Evolutionary conservation across 2,329 filamentous ascomycete species (phyloP).

Genomic region (Stachybotrys chartarum): DNA sequence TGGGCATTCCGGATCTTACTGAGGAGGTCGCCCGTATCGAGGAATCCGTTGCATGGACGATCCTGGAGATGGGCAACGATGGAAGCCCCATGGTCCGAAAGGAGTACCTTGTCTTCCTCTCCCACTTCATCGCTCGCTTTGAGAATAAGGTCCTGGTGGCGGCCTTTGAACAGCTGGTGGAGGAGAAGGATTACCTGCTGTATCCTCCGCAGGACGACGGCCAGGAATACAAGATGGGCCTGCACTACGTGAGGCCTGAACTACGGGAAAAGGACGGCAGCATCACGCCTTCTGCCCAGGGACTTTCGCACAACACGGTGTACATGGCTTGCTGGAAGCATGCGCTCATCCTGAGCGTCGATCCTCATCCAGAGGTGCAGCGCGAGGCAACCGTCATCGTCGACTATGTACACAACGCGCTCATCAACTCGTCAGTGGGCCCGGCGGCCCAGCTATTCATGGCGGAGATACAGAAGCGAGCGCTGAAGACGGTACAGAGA

Average conservation of each 20-base stretch:
- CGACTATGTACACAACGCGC: constrained; percentile 72
- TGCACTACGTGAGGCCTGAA: constrained; percentile 52
- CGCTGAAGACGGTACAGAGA: constrained; percentile 38
- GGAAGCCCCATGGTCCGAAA: constrained; percentile 91
- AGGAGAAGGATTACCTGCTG: constrained; percentile 67
- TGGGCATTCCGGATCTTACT: constrained; percentile 88
- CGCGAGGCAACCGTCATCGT: constrained; percentile 77
- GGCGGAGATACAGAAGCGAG: constrained; percentile 58
- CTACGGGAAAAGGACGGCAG: constrained; percentile 50
- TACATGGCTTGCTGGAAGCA: constrained; percentile 95
- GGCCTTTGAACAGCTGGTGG: constrained; percentile 81
- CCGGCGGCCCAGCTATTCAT: constrained; percentile 63
- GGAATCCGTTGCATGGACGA: constrained; percentile 80
- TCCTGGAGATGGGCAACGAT: constrained; percentile 88
- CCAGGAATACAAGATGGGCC: constrained; percentile 52
- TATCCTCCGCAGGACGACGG: constrained; percentile 49
- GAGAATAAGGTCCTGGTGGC: constrained; percentile 88
- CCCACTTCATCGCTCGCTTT: constrained; percentile 82
- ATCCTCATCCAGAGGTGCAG: constrained; percentile 90
- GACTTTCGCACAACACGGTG: constrained; percentile 76
- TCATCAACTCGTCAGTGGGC: constrained; percentile 72
- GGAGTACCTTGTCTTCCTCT: constrained; percentile 89
- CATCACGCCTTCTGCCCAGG: constrained; percentile 48
- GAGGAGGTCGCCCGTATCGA: constrained; percentile 87
- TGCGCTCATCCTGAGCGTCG: constrained; percentile 80